phyloP scores from a whole-genome alignment of 139 green algal genomes.

The Coelastrella sp. region DNA sequence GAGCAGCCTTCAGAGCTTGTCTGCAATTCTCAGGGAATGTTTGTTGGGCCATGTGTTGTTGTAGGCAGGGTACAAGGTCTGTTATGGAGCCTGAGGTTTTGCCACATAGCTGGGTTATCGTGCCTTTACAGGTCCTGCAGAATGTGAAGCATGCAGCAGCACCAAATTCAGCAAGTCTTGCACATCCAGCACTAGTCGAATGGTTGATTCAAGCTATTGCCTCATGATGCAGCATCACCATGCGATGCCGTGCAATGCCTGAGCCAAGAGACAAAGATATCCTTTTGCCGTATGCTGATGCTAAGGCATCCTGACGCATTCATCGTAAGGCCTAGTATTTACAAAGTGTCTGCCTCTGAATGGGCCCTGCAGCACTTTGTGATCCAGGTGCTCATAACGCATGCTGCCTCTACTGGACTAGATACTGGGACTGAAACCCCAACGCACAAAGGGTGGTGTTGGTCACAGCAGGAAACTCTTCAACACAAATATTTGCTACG shows the following conservation, averaged over 20 bases:
- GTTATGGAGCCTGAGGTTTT: slow-evolving; percentile 45
- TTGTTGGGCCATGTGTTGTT: slow-evolving; percentile 40
- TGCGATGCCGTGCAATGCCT: too few species aligned
- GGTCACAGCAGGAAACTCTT: not conserved
- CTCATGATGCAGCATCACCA: not conserved
- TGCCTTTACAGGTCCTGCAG: slow-evolving; percentile 21
- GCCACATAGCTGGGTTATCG: slow-evolving; percentile 55
- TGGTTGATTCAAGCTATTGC: not conserved
- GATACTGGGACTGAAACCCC: not conserved
- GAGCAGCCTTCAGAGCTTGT: not conserved
- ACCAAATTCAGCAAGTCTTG: too few species aligned
- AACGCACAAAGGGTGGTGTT: not conserved
- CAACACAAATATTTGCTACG: not conserved
- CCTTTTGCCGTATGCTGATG: too few species aligned
- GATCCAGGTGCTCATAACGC: too few species aligned
- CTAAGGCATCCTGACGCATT: too few species aligned
- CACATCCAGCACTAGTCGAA: not conserved
- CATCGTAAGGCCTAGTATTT: too few species aligned
- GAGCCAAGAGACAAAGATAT: too few species aligned
- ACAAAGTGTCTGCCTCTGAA: too few species aligned
- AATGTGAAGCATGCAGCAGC: too few species aligned
- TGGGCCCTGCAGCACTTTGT: too few species aligned
- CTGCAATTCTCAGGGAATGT: slow-evolving; percentile 54
- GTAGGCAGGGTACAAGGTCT: slow-evolving; percentile 55
- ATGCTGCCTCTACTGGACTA: too few species aligned